A percentile compares a stretch with the other conserved stretches of the same genome.
phyloP scores from a whole-genome alignment of 1,284 basidiomycete genomes.

The Tilletiopsis washingtonensis region DNA sequence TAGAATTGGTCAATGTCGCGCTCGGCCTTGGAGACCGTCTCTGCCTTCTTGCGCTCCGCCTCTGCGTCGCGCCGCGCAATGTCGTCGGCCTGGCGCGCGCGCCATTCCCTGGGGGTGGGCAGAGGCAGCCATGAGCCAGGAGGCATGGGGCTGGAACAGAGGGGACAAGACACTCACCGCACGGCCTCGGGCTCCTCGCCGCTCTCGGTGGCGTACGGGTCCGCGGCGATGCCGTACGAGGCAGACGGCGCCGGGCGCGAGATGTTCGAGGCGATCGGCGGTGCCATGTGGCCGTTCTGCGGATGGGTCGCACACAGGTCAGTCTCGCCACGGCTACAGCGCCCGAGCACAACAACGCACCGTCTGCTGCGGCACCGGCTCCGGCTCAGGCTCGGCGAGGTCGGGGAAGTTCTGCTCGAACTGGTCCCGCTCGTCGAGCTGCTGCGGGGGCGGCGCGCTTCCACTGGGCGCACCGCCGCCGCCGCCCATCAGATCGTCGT shows the following conservation, averaged over 20 bases:
- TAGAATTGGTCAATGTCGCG: slow-evolving; percentile 92
- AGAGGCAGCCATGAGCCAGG: background rate
- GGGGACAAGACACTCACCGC: slow-evolving; percentile 5
- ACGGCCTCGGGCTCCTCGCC: slow-evolving; percentile 37
- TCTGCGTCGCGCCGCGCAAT: slow-evolving; percentile 73
- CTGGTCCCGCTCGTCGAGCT: slow-evolving; percentile 68
- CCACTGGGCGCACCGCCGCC: no score
- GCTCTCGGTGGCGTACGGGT: slow-evolving; percentile 10
- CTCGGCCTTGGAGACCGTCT: slow-evolving; percentile 81
- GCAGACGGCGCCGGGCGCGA: slow-evolving; percentile 51
- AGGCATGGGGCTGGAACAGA: background rate
- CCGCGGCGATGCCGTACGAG: slow-evolving; percentile 12
- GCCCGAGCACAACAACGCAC: no score
- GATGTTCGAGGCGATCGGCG: slow-evolving; percentile 57
- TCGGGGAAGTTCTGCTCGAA: slow-evolving; percentile 90
- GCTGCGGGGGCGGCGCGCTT: slow-evolving; percentile 9
- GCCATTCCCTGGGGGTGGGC: slow-evolving; percentile 63
- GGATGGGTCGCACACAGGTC: no score
- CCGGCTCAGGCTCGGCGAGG: slow-evolving; percentile 55
- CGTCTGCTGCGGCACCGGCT: slow-evolving; percentile 31
- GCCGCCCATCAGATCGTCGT: slow-evolving; percentile 11
- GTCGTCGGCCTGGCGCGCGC: slow-evolving; percentile 74
- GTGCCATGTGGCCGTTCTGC: slow-evolving; percentile 46
- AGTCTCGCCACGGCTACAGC: no score
- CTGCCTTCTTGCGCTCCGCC: slow-evolving; percentile 70